These are phyloP conservation scores for Solanum okadae DNA, from an alignment of 257 asterid species.

Conservation along the genomic window DNA sequence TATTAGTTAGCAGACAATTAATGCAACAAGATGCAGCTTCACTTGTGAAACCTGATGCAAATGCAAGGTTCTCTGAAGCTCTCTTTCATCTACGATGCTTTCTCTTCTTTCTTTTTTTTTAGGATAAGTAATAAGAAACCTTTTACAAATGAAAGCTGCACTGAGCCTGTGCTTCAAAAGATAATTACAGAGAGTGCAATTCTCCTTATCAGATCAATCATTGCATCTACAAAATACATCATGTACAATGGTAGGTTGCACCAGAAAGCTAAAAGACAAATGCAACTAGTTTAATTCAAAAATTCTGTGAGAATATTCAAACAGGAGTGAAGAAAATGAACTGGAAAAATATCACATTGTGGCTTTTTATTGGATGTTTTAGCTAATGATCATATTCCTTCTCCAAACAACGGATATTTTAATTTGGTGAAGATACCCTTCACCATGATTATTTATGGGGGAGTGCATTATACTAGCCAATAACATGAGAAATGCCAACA, in stretches of 20 bases:
- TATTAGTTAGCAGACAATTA: neutral
- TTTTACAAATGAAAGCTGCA: neutral
- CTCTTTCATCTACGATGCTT: neutral
- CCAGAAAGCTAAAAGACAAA: neutral
- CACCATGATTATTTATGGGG: neutral
- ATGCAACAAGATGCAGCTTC: neutral
- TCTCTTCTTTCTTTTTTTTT: neutral
- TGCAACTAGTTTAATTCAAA: neutral
- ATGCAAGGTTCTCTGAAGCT: neutral
- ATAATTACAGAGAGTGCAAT: neutral
- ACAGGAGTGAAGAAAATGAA: neutral
- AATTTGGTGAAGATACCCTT: neutral
- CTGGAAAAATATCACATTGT: neutral
- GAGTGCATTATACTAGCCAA: neutral
- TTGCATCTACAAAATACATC: neutral
- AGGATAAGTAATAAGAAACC: neutral
- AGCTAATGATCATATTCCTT: neutral
- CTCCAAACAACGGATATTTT: neutral
- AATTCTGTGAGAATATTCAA: neutral
- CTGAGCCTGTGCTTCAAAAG: neutral
- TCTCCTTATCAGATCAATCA: neutral
- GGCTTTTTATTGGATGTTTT: neutral
- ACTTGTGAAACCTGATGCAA: neutral
- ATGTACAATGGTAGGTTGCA: neutral
- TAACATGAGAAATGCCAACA: neutral